A percentile compares a stretch with the other conserved stretches of the same genome.
Evolutionary conservation across 2,329 filamentous ascomycete species (phyloP).

Genomic region (Purpureocillium lavendulum): DNA sequence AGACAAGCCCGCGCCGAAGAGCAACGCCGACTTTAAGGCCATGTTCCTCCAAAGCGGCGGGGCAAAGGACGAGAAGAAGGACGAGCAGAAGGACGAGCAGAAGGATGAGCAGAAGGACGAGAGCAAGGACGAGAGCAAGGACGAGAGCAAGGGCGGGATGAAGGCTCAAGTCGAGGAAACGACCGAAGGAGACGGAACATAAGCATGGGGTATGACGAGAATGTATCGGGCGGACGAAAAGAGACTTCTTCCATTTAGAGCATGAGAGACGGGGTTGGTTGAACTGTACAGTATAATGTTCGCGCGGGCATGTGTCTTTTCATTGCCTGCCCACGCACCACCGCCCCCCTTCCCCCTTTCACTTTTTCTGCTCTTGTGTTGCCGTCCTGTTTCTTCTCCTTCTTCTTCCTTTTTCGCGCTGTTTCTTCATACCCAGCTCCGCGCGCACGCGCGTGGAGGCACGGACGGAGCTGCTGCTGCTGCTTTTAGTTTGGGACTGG

Average conservation of each 20-base stretch:
- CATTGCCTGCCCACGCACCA: background rate
- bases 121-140: slow-evolving; percentile 1
- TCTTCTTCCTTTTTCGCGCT: slow-evolving; percentile 33
- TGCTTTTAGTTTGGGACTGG: background rate
- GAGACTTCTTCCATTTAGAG: too few species aligned
- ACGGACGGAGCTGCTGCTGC: slow-evolving; percentile 21
- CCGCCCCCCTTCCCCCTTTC: too few species aligned
- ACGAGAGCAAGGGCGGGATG: background rate
- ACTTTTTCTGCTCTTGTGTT: too few species aligned
- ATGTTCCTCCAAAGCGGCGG: slow-evolving; percentile 28
- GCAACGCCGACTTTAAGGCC: slow-evolving; percentile 52
- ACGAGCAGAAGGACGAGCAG: slow-evolving; percentile 3
- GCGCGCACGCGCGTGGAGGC: slow-evolving; percentile 18
- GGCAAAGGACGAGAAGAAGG: slow-evolving; percentile 3
- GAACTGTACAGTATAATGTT: too few species aligned
- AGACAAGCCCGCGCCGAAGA: slow-evolving; percentile 30
- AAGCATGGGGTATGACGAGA: too few species aligned
- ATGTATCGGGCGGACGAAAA: too few species aligned
- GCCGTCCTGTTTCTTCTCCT: slow-evolving; percentile 1
- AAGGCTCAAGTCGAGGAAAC: too few species aligned
- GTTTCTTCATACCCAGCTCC: slow-evolving; percentile 1
- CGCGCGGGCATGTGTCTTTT: background rate
- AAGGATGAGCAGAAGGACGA: slow-evolving; percentile 1
- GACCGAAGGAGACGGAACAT: too few species aligned
- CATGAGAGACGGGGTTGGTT: too few species aligned